These are phyloP conservation scores for Rhizopogon sp. DNA, from an alignment of 768 basidiomycete genomes.

Conservation along the genomic window DNA sequence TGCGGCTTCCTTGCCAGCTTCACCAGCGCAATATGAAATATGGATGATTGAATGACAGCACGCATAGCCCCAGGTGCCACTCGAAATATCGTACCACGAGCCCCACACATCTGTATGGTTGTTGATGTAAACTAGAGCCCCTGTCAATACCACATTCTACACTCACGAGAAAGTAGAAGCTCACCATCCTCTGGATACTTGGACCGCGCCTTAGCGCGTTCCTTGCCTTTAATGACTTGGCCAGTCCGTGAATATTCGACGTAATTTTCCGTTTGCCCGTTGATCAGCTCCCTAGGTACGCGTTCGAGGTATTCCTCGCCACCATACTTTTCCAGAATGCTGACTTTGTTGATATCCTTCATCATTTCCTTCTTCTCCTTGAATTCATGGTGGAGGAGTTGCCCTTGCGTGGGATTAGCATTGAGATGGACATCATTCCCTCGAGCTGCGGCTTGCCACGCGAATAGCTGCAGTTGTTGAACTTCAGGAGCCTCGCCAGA, in stretches of 20 bases:
- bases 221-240: constrained; percentile 85
- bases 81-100: constrained; percentile 78
- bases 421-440: constrained; percentile 96
- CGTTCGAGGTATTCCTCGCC: constrained; percentile 89
- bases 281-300: constrained; percentile 87
- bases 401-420: constrained; percentile 94
- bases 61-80: constrained; percentile 84
- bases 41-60: constrained; percentile 90
- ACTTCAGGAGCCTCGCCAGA: constrained; percentile 93
- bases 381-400: constrained; percentile 88
- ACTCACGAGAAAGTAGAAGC: constrained; percentile 22
- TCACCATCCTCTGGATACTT: constrained; percentile 97
- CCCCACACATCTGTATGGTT: constrained; percentile 99
- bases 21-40: constrained; percentile 87
- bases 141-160: constrained; percentile 2
- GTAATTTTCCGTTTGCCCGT: constrained; percentile 95
- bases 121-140: constrained; percentile 67
- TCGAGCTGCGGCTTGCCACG: constrained; percentile 90
- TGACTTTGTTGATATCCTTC: constrained; percentile 83
- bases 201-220: constrained; percentile 79
- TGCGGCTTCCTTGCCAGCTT: constrained; percentile 75
- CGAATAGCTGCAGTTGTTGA: constrained; percentile 90
- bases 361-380: constrained; percentile 88
- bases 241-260: constrained; percentile 95
- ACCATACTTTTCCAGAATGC: constrained; percentile 90